phyloP scores from a whole-genome alignment of 371 early-diverging fungal genomes.

The Rhizopus microsporus region DNA sequence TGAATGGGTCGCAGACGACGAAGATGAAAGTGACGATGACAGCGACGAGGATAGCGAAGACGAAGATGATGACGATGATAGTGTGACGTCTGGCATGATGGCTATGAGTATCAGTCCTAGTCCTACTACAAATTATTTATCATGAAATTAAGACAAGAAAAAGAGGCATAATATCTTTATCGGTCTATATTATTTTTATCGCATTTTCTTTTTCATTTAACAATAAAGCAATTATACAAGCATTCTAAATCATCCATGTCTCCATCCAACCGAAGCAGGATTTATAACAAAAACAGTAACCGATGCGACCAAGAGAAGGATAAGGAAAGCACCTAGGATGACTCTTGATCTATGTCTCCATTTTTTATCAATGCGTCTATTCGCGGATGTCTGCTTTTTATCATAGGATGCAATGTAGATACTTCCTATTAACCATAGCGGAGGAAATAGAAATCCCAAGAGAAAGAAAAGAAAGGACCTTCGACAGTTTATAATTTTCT shows the following conservation, averaged over 20 bases:
- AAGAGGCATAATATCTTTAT: neutral
- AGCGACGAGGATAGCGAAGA: constrained; percentile 36
- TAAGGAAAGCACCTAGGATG: constrained; percentile 19
- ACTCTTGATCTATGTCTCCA: constrained; percentile 30
- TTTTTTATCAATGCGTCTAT: constrained; percentile 21
- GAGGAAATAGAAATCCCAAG: constrained; percentile 29
- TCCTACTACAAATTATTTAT: constrained; percentile 38
- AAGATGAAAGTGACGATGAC: constrained; percentile 54
- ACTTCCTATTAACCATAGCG: constrained; percentile 25
- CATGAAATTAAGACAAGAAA: neutral
- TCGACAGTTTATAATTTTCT: constrained; percentile 8
- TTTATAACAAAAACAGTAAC: constrained; percentile 24
- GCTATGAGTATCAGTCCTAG: constrained; percentile 66
- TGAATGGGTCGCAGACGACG: constrained; percentile 66
- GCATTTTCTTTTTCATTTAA: neutral
- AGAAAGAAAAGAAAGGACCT: constrained; percentile 22
- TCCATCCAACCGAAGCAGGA: constrained; percentile 24
- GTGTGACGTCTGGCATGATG: constrained; percentile 51
- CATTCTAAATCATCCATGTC: constrained; percentile 14
- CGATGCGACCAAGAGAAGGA: constrained; percentile 12
- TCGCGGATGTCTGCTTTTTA: constrained; percentile 14
- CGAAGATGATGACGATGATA: constrained; percentile 42
- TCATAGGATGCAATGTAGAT: constrained; percentile 20
- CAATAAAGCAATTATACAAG: neutral
- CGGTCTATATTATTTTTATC: neutral